These are phyloP conservation scores for Tolypocladium album DNA, from an alignment of 2,329 filamentous ascomycete genomes.

Conservation along the genomic window DNA sequence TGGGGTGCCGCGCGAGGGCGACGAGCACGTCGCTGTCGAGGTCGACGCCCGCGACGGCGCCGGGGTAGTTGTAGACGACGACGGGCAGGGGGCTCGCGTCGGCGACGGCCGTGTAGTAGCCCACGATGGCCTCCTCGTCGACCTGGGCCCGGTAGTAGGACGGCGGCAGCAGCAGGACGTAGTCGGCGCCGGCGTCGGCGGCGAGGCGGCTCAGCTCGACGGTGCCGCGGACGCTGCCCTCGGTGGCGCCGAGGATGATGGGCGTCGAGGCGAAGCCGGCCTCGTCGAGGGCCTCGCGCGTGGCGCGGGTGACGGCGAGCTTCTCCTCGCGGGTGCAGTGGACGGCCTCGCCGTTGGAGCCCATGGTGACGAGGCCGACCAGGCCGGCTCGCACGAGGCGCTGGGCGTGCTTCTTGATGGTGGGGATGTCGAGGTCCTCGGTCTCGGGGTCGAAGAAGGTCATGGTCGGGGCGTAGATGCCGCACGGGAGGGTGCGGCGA, in stretches of 20 bases:
- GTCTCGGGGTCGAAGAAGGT: constrained; percentile 80
- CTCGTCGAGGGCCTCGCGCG: constrained; percentile 70
- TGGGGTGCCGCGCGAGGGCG: constrained; percentile 65
- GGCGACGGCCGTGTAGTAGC: constrained; percentile 67
- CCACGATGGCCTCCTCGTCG: constrained; percentile 61
- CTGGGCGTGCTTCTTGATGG: constrained; percentile 70
- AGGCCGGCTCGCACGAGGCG: constrained; percentile 69
- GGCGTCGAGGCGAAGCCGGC: constrained; percentile 68
- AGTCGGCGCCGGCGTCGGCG: constrained; percentile 62
- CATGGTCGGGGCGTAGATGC: constrained; percentile 83
- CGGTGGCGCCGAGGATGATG: constrained; percentile 72
- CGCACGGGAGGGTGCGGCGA: constrained; percentile 47
- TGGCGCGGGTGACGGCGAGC: constrained; percentile 61
- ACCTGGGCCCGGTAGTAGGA: constrained; percentile 74
- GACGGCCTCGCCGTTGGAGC: constrained; percentile 82
- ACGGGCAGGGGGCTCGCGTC: constrained; percentile 67
- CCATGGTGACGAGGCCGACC: constrained; percentile 75
- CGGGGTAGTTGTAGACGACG: constrained; percentile 85
- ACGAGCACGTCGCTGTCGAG: constrained; percentile 85
- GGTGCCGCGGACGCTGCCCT: constrained; percentile 73
- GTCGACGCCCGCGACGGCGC: constrained; percentile 76
- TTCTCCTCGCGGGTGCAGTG: constrained; percentile 76
- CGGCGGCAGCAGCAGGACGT: constrained; percentile 68
- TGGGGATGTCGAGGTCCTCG: constrained; percentile 72
- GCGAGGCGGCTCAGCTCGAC: constrained; percentile 61